These are phyloP conservation scores for Aspergillus udagawae DNA, from an alignment of 2,329 filamentous ascomycete genomes.

Conservation along the genomic window DNA sequence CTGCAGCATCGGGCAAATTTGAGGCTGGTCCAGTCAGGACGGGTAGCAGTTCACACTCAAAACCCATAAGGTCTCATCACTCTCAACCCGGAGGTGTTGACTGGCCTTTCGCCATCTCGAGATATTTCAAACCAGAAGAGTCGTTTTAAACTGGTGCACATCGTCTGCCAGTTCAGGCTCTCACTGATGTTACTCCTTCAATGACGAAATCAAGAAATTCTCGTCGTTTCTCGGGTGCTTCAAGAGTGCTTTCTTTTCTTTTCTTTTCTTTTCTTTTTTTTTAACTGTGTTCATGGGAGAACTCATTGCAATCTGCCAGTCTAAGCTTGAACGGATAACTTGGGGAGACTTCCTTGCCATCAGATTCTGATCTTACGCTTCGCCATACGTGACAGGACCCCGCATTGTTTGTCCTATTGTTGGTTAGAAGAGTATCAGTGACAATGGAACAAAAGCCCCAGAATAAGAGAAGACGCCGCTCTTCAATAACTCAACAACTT, in stretches of 20 bases:
- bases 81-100: neutral
- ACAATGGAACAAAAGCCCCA: conserved; percentile 5
- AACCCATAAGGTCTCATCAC: neutral
- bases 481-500: conserved; percentile 19
- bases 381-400: neutral
- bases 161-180: neutral
- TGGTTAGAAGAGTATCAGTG: conserved; percentile 4
- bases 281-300: too few species aligned
- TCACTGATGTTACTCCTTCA: neutral
- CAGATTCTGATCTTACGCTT: neutral
- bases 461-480: conserved; percentile 12
- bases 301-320: too few species aligned
- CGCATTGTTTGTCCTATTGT: neutral
- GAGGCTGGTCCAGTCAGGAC: neutral
- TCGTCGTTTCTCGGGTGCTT: too few species aligned
- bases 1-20: neutral
- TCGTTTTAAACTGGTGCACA: neutral
- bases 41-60: neutral
- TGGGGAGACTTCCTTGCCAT: neutral
- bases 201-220: neutral
- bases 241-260: too few species aligned
- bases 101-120: neutral
- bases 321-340: too few species aligned
- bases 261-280: too few species aligned
- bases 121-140: neutral